Percentiles rank a stretch among this genome's conserved stretches.
These are phyloP conservation scores for Aspergillus japonicus DNA, from an alignment of 2,329 filamentous ascomycete genomes.

Conservation along the genomic window DNA sequence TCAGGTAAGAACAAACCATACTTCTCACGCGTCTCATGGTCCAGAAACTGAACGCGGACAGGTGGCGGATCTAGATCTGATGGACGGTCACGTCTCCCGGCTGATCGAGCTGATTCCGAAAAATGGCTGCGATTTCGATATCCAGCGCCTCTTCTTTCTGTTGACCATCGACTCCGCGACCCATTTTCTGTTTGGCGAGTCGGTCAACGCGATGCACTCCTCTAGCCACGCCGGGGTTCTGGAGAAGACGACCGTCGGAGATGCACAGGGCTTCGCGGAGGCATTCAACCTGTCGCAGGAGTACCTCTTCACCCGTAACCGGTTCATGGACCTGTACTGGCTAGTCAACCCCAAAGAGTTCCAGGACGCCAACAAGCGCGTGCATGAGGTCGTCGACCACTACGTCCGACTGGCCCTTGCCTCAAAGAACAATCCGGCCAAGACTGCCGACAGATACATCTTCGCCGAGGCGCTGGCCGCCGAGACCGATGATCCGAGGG, in stretches of 20 bases:
- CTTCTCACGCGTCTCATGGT: neutral
- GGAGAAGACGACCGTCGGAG: conserved; percentile 37
- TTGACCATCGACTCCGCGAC: conserved; percentile 82
- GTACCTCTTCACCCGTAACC: conserved; percentile 29
- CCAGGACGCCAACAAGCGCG: conserved; percentile 39
- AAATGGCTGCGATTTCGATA: conserved; percentile 57
- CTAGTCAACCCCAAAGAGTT: conserved; percentile 42
- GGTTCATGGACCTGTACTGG: conserved; percentile 39
- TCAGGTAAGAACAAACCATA: conserved; percentile 52
- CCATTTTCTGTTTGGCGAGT: conserved; percentile 78
- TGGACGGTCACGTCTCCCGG: conserved; percentile 73
- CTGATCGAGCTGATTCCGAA: conserved; percentile 63
- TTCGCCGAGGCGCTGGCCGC: conserved; percentile 51
- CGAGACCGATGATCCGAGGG: conserved; percentile 46
- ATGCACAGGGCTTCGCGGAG: conserved; percentile 35
- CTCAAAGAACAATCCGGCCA: conserved; percentile 34
- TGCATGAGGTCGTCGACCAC: conserved; percentile 51
- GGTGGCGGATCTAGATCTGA: conserved; percentile 66
- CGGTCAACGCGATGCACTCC: conserved; percentile 58
- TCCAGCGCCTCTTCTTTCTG: conserved; percentile 75
- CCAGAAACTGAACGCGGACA: conserved; percentile 6
- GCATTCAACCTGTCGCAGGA: conserved; percentile 38
- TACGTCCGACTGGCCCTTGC: conserved; percentile 48
- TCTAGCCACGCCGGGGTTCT: conserved; percentile 51
- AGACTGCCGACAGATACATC: conserved; percentile 43